phyloP scores from a whole-genome alignment of 2,329 filamentous ascomycete species.

The Alternaria longipes region DNA sequence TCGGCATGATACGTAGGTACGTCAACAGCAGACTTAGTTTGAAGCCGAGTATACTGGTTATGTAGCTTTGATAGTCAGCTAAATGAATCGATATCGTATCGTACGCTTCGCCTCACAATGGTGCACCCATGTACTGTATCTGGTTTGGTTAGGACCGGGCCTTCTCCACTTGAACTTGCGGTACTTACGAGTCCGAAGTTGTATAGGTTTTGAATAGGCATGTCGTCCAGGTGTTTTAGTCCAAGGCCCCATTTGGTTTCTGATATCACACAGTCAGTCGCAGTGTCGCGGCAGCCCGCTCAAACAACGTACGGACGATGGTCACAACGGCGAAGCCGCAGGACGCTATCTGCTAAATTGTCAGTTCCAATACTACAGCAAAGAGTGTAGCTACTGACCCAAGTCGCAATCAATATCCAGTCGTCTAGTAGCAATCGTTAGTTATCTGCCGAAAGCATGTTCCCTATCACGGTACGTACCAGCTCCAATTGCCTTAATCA shows the following conservation, averaged over 20 bases:
- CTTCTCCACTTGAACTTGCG: not conserved
- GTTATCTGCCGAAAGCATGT: not conserved
- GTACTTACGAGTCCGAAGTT: slow-evolving; percentile 23
- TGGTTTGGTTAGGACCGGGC: slow-evolving; percentile 9
- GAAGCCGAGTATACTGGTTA: slow-evolving; percentile 27
- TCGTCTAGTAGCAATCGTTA: slow-evolving; percentile 18
- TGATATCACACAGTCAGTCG: slow-evolving; percentile 2
- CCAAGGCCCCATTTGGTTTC: slow-evolving; percentile 29
- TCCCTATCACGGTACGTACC: slow-evolving; percentile 10
- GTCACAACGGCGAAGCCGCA: slow-evolving; percentile 26
- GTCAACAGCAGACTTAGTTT: slow-evolving; percentile 25
- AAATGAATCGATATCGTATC: not conserved
- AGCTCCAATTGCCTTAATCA: slow-evolving; percentile 25
- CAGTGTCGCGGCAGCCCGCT: not conserved
- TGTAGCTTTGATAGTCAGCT: slow-evolving; percentile 19
- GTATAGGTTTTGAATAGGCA: slow-evolving; percentile 22
- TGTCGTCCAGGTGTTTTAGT: slow-evolving; percentile 16
- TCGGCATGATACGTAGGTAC: slow-evolving; percentile 28
- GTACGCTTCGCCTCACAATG: slow-evolving; percentile 17
- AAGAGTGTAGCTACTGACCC: slow-evolving; percentile 11
- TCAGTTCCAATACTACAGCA: not conserved
- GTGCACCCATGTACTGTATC: slow-evolving; percentile 30
- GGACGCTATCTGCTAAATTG: slow-evolving; percentile 10
- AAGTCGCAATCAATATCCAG: slow-evolving; percentile 19
- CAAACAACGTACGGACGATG: slow-evolving; percentile 17